A percentile compares a stretch with the other conserved stretches of the same genome.
Evolutionary conservation across 305 asterid species (phyloP).

Genomic region (Lippia alba): DNA sequence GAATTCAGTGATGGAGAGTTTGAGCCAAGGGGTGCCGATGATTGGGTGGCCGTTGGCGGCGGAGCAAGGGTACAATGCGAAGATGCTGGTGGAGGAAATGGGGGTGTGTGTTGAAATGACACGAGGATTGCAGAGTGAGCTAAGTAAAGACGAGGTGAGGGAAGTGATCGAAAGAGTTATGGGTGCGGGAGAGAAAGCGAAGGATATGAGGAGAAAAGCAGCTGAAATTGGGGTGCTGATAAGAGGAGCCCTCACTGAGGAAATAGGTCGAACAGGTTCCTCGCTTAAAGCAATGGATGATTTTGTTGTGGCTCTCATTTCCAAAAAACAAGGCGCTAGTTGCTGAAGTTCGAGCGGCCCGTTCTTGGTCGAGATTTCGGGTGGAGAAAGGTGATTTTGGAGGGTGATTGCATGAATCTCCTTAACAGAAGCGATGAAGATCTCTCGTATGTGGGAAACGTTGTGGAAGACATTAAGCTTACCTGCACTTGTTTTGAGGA

Average conservation of each 20-base stretch:
- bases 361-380: no score
- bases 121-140: slow-evolving; percentile 49
- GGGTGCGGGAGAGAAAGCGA: slow-evolving; percentile 57
- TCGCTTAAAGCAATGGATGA: slow-evolving; percentile 62
- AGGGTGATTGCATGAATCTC: no score
- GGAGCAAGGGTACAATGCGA: slow-evolving; percentile 81
- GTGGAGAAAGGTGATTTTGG: no score
- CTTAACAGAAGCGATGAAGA: no score
- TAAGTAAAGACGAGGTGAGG: slow-evolving; percentile 65
- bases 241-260: slow-evolving; percentile 57
- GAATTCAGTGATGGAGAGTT: slow-evolving; percentile 80
- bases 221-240: slow-evolving; percentile 55
- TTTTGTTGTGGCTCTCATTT: slow-evolving; percentile 49
- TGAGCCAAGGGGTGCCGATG: slow-evolving; percentile 88
- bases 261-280: slow-evolving; percentile 55
- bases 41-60: slow-evolving; percentile 96
- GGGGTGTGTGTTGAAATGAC: slow-evolving; percentile 71
- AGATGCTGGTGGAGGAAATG: slow-evolving; percentile 83
- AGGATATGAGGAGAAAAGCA: slow-evolving; percentile 70
- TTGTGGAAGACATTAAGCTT: no score
- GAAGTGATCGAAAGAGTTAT: slow-evolving; percentile 55
- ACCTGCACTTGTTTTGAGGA: no score
- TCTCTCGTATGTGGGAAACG: no score
- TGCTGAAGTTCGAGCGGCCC: no score
- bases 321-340: no score